These are phyloP conservation scores for Trichocladium uniseriatum DNA, from an alignment of 495 filamentous ascomycete genomes.

Conservation along the genomic window DNA sequence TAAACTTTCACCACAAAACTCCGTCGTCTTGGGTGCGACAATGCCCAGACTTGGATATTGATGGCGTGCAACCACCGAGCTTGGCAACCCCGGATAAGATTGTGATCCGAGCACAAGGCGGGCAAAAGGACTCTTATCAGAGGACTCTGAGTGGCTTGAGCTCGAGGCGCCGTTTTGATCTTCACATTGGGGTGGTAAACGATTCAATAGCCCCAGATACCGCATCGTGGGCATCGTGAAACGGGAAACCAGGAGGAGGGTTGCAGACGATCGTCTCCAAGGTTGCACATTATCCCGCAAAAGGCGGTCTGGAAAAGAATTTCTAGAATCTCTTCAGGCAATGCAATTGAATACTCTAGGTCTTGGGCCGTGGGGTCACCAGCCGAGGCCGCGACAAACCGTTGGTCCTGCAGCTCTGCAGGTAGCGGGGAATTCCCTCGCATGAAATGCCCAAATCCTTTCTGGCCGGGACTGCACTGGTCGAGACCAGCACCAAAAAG, in stretches of 20 bases:
- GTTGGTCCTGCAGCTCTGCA: not conserved
- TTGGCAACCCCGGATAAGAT: conserved; percentile 31
- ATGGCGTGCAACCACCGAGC: conserved; percentile 15
- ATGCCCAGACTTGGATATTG: conserved; percentile 24
- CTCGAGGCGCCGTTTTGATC: not conserved
- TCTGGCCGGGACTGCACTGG: no score
- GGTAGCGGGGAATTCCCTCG: conserved; percentile 1
- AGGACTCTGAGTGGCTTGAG: not conserved
- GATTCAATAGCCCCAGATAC: no score
- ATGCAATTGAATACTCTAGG: not conserved
- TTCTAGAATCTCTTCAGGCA: conserved; percentile 9
- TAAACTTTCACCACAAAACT: conserved; percentile 4
- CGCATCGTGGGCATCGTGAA: no score
- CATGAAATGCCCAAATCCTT: no score
- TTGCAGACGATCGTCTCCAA: no score
- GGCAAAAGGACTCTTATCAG: conserved; percentile 3
- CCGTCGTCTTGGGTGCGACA: conserved; percentile 16
- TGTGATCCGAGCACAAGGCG: conserved; percentile 16
- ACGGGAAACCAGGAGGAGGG: no score
- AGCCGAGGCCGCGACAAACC: not conserved
- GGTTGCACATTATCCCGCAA: conserved; percentile 22
- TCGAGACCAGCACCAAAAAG: not conserved
- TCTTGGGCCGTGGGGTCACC: no score
- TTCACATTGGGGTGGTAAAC: not conserved
- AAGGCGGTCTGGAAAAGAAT: conserved; percentile 16